phyloP scores from a whole-genome alignment of 345 rosid genomes.

The Boechera retrofracta region DNA sequence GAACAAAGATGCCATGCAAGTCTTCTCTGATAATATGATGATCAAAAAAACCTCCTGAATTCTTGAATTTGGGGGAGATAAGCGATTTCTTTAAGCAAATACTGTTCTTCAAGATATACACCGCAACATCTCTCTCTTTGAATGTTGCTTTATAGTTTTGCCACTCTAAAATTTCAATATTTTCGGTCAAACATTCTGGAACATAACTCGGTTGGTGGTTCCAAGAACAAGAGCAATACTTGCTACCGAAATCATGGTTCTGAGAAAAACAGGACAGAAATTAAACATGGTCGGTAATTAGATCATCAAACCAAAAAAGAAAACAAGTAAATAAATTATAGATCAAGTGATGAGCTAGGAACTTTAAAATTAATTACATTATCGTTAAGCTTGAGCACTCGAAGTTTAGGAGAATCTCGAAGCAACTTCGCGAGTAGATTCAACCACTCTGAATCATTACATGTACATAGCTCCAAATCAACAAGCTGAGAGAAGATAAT shows the following conservation, averaged over 20 bases:
- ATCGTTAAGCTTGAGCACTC: constrained; percentile 18
- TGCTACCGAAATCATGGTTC: not conserved
- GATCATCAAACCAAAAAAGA: constrained; percentile 1
- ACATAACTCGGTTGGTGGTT: constrained; percentile 12
- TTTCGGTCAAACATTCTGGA: constrained; percentile 18
- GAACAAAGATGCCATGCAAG: constrained; percentile 3
- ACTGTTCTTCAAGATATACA: constrained; percentile 13
- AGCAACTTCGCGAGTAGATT: constrained; percentile 9
- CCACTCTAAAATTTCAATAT: constrained; percentile 2
- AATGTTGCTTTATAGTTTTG: not conserved
- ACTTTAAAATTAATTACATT: not conserved
- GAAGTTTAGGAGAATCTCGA: constrained; percentile 11
- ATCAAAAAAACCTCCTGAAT: not conserved
- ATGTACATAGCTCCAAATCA: constrained; percentile 20
- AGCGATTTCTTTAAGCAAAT: not conserved
- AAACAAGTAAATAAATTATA: constrained; percentile 2
- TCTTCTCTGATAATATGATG: not conserved
- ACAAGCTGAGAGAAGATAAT: constrained; percentile 18
- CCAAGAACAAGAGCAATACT: not conserved
- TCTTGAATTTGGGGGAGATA: not conserved
- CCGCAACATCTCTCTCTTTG: not conserved
- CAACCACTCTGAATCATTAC: constrained; percentile 3
- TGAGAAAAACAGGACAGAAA: not conserved
- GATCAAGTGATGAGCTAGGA: not conserved
- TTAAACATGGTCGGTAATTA: not conserved